Evolutionary conservation across 345 rosid species (phyloP).

Genomic region (Cardiospermum halicacabum): DNA sequence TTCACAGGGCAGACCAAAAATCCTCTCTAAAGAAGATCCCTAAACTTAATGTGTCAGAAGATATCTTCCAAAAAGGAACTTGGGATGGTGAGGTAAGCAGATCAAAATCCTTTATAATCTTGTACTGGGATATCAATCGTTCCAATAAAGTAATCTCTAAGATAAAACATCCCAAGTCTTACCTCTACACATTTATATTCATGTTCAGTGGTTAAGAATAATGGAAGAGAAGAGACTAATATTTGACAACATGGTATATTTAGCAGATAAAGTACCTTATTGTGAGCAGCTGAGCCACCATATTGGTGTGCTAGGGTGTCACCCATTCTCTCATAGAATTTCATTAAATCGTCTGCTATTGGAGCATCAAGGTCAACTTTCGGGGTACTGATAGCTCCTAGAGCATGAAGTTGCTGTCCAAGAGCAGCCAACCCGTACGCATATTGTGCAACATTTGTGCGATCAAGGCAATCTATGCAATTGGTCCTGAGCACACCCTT

Average conservation of each 20-base stretch:
- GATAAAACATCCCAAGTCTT: neutral
- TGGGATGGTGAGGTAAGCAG: neutral
- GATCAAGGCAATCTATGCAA: conserved; percentile 98
- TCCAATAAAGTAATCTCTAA: neutral
- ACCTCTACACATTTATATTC: conserved; percentile 4
- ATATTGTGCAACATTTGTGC: conserved; percentile 98
- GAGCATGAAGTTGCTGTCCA: conserved; percentile 81
- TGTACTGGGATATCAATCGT: neutral
- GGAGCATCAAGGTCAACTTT: conserved; percentile 76
- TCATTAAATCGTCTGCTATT: conserved; percentile 83
- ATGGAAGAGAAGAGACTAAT: neutral
- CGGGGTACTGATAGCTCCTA: conserved; percentile 58
- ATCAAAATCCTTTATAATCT: neutral
- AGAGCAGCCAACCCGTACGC: conserved; percentile 96
- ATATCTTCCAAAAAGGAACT: neutral
- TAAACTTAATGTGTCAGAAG: neutral
- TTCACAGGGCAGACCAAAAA: neutral
- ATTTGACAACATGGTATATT: conserved; percentile 1
- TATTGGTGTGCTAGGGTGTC: conserved; percentile 87
- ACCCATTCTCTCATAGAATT: conserved; percentile 81
- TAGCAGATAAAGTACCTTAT: conserved; percentile 43
- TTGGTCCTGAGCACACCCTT: conserved; percentile 93
- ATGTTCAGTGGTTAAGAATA: neutral
- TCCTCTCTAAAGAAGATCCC: neutral
- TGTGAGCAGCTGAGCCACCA: conserved; percentile 91